Percentiles rank a stretch among this genome's conserved stretches.
phyloP scores from a whole-genome alignment of 2,329 filamentous ascomycete species.

The Daldinia sp. region DNA sequence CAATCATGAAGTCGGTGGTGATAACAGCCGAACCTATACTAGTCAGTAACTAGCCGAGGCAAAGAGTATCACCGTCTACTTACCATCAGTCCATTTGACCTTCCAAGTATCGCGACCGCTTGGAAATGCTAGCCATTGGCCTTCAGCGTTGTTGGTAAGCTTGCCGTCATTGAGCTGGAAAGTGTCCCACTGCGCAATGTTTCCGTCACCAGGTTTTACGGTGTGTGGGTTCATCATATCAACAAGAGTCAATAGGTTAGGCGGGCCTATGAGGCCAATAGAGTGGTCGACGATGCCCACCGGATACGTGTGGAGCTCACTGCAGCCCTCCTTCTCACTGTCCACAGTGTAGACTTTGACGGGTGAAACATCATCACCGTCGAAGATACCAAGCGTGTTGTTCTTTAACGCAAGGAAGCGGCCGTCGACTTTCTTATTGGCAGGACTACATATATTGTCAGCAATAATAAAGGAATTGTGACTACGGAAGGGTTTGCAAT shows the following conservation, averaged over 20 bases:
- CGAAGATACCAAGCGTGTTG: conserved; percentile 52
- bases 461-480: background rate
- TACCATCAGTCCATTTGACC: conserved; percentile 56
- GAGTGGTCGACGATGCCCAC: conserved; percentile 53
- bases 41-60: conserved; percentile 13
- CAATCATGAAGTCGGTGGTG: conserved; percentile 51
- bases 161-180: conserved; percentile 51
- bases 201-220: conserved; percentile 45
- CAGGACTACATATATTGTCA: conserved; percentile 30
- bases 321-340: conserved; percentile 47
- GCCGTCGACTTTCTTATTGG: conserved; percentile 49
- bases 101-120: conserved; percentile 45
- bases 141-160: conserved; percentile 44
- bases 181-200: conserved; percentile 52
- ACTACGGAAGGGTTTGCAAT: conserved; percentile 2
- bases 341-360: conserved; percentile 51
- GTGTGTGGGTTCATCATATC: conserved; percentile 52
- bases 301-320: conserved; percentile 56
- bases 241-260: conserved; percentile 51
- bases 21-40: conserved; percentile 46
- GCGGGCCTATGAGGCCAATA: conserved; percentile 54
- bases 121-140: conserved; percentile 55
- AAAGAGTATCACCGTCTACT: conserved; percentile 33
- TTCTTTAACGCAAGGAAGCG: conserved; percentile 51
- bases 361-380: conserved; percentile 34